Conservation (phyloP, 495 filamentous ascomycete species). For the Halenospora varia region DNA sequence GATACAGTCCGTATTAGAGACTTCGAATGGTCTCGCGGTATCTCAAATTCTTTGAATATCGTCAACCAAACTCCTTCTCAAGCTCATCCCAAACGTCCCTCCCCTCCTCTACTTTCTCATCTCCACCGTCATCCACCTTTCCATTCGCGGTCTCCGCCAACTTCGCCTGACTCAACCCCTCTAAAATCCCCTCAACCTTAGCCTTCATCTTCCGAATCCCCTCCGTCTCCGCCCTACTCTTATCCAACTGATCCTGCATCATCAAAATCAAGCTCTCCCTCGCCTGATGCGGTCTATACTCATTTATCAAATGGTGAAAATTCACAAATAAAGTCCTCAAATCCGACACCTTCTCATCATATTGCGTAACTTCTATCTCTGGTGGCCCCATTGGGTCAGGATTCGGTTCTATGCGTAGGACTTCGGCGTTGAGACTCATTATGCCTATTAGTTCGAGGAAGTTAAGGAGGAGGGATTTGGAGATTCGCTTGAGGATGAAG, state of each 20-base stretch:
- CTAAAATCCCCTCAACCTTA: constrained; percentile 66
- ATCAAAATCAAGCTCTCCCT: constrained; percentile 82
- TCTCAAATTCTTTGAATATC: not conserved
- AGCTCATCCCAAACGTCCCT: constrained; percentile 23
- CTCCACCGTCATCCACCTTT: constrained; percentile 11
- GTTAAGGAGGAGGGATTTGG: constrained; percentile 77
- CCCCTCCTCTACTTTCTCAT: constrained; percentile 8
- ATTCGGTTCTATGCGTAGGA: not conserved
- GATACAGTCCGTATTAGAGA: not conserved
- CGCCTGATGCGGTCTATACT: constrained; percentile 94
- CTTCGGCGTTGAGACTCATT: constrained; percentile 55
- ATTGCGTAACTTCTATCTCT: constrained; percentile 19
- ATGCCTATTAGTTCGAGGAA: constrained; percentile 78
- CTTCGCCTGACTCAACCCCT: constrained; percentile 51
- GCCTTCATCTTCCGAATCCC: constrained; percentile 67
- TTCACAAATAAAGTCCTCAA: constrained; percentile 80
- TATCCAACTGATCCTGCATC: constrained; percentile 86
- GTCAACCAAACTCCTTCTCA: constrained; percentile 19
- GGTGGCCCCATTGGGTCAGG: not conserved
- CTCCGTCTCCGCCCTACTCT: constrained; percentile 70
- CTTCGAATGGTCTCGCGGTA: not conserved
- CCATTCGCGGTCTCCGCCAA: constrained; percentile 17
- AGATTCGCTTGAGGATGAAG: constrained; percentile 70
- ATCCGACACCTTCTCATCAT: constrained; percentile 63
- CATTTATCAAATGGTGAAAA: constrained; percentile 85